Base-by-base conservation (phyloP, 2,329 filamentous ascomycete genomes). In the Talaromyces piceae region DNA sequence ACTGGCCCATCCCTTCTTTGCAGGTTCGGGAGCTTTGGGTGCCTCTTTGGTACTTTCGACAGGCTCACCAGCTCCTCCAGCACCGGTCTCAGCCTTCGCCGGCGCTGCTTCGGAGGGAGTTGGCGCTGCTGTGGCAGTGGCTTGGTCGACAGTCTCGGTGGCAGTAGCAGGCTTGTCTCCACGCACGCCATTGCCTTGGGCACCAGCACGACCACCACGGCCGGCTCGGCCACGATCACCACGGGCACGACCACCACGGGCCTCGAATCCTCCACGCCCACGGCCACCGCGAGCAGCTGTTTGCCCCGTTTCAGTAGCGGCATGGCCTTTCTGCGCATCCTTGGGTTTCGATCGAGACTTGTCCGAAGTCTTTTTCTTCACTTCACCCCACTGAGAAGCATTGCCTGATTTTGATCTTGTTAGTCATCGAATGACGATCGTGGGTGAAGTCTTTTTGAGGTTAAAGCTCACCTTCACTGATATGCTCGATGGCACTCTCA, bases 1-100 rank as follows among this genome's bases (percentile, higher is more conserved):
- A 69, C 84, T 87, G 31, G 86, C 86, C 86, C 86, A 90, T 47
- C 68, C 69, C 61, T 69, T 71, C 66, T 72, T 73, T 45, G 69
- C 61, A 33, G 66, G 67, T 52, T 71, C 70, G 4, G 68, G 63
- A 39, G 66, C 62, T 63, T 69, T 71, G 26, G 64, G 45, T 22
- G 55, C 47, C 20, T 58, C 49, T 16, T 58, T 53, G 30, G 59
- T 54, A 52, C 57, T 57, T 13, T 52, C 57, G 9, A 13, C 26
- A n/a, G 31, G 46, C 39, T 57, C 54, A 51, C 61, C 56, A 26
- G 56, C 54, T 49, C 59, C 56, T 28, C 54, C 54, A 48, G 60
- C 56, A 23, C 56, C 51, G 50, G 61, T 57, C 46, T 55, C 61
- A 58, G 41, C 58, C 52, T 45, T 64, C 57, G 53, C 54, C 53